phyloP scores from a whole-genome alignment of 768 basidiomycete species.

The Auricularia cornea region DNA sequence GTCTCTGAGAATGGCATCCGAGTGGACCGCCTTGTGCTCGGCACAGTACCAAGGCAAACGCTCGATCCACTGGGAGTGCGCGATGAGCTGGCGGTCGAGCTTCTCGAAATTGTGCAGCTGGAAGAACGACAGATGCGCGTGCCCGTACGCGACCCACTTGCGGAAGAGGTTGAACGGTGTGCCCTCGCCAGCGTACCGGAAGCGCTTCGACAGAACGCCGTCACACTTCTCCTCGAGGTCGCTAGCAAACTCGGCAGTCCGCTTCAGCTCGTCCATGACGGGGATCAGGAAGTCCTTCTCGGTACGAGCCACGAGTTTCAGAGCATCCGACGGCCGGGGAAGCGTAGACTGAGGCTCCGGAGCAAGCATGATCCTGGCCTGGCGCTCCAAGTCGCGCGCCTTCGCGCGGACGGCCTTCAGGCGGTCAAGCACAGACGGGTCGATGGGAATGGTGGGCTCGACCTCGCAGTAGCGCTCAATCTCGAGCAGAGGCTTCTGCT shows the following conservation, averaged over 20 bases:
- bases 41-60: conserved; percentile 73
- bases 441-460: conserved; percentile 61
- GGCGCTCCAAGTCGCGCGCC: conserved; percentile 73
- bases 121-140: conserved; percentile 65
- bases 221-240: conserved; percentile 74
- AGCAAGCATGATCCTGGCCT: conserved; percentile 61
- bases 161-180: conserved; percentile 66
- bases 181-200: conserved; percentile 43
- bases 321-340: conserved; percentile 61
- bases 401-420: conserved; percentile 56
- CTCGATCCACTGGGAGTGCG: conserved; percentile 64
- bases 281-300: conserved; percentile 72
- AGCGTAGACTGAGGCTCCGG: conserved; percentile 43
- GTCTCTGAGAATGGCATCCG: conserved; percentile 59
- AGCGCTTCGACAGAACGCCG: conserved; percentile 57
- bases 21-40: conserved; percentile 57
- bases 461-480: conserved; percentile 63
- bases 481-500: conserved; percentile 34
- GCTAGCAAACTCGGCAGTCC: conserved; percentile 64
- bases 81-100: conserved; percentile 55
- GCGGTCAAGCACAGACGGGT: conserved; percentile 54
- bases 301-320: conserved; percentile 57
- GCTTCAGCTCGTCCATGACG: conserved; percentile 55
- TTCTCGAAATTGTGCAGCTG: conserved; percentile 63
- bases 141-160: conserved; percentile 66